Evolutionary conservation across 495 filamentous ascomycete species (phyloP).

Genomic region (Lichina pygmaea): DNA sequence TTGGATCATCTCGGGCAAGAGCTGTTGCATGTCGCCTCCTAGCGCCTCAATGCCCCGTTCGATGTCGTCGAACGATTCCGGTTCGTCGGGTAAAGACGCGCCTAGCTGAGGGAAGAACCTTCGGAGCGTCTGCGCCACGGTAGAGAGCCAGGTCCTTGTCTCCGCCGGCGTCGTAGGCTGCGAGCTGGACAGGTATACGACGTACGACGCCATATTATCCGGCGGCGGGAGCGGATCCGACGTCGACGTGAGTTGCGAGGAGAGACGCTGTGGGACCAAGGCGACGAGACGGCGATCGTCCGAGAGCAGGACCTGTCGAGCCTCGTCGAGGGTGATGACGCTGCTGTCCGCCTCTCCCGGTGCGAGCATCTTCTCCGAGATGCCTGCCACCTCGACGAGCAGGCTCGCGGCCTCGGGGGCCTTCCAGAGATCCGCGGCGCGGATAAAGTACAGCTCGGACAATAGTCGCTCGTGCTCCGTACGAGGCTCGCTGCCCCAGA

Average conservation of each 20-base stretch:
- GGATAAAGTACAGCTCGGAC: conserved; percentile 50
- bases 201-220: conserved; percentile 13
- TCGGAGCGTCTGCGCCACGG: not conserved
- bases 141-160: not conserved
- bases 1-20: too few species aligned
- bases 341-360: conserved; percentile 11
- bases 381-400: conserved; percentile 43
- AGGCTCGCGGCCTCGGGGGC: conserved; percentile 43
- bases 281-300: conserved; percentile 39
- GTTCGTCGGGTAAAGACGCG: too few species aligned
- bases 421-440: conserved; percentile 76
- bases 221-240: conserved; percentile 46
- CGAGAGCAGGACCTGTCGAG: conserved; percentile 54
- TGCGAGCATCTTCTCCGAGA: conserved; percentile 12
- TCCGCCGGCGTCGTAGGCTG: not conserved
- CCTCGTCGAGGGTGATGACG: conserved; percentile 32
- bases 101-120: too few species aligned
- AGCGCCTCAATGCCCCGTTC: too few species aligned
- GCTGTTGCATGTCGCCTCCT: too few species aligned
- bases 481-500: conserved; percentile 56
- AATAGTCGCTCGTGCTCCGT: conserved; percentile 44
- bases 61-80: too few species aligned
- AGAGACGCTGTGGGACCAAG: conserved; percentile 27
- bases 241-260: conserved; percentile 23
- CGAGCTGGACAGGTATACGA: not conserved